These are phyloP conservation scores for Lecanicillium sp. DNA, from an alignment of 2,329 filamentous ascomycete species.

Conservation along the genomic window DNA sequence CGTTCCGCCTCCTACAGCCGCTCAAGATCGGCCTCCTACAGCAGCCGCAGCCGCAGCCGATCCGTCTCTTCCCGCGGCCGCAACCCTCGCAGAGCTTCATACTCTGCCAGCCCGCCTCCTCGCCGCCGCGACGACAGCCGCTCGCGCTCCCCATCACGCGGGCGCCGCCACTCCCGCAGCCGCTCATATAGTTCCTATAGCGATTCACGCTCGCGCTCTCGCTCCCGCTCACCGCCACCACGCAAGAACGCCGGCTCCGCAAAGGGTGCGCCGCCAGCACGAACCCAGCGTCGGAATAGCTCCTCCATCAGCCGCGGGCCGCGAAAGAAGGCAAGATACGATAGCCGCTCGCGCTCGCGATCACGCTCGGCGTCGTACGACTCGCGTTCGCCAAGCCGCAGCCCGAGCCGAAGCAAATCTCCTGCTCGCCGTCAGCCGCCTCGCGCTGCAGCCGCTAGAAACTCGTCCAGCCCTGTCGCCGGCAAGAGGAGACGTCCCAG, in stretches of 20 bases:
- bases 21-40: slow-evolving; percentile 28
- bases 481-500: slow-evolving; percentile 13
- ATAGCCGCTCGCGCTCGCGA: not conserved
- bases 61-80: slow-evolving; percentile 2
- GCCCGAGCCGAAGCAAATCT: slow-evolving; percentile 2
- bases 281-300: slow-evolving; percentile 4
- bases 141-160: not conserved
- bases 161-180: slow-evolving; percentile 1
- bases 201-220: slow-evolving; percentile 5
- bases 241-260: not conserved
- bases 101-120: slow-evolving; percentile 2
- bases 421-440: not conserved
- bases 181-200: slow-evolving; percentile 7
- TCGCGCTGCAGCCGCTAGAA: not conserved
- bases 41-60: slow-evolving; percentile 34
- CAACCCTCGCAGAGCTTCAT: not conserved
- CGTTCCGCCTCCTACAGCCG: slow-evolving; percentile 22
- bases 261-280: slow-evolving; percentile 1
- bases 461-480: slow-evolving; percentile 18
- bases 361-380: slow-evolving; percentile 3
- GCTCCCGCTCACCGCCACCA: not conserved
- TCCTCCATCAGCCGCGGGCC: slow-evolving; percentile 2
- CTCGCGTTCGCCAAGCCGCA: slow-evolving; percentile 5
- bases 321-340: slow-evolving; percentile 1
- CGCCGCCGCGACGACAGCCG: slow-evolving; percentile 2